phyloP scores from a whole-genome alignment of 768 basidiomycete genomes.

The Lactarius vividus region DNA sequence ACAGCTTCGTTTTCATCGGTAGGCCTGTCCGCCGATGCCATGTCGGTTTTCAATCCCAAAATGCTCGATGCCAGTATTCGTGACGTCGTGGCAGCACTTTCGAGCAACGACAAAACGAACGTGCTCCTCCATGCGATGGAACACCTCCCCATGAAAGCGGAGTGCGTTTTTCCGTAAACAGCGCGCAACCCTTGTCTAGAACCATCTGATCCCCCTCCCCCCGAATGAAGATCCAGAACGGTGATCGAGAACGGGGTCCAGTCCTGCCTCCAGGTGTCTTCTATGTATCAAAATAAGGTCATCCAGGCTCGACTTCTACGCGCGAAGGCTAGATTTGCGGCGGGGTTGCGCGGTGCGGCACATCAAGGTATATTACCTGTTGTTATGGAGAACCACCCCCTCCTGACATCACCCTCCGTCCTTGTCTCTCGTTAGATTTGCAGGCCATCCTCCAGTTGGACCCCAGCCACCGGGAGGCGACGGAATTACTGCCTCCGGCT shows the following conservation, averaged over 20 bases:
- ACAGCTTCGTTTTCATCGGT: constrained; percentile 5
- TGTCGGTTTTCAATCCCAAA: constrained; percentile 72
- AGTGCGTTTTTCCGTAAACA: constrained; percentile 27
- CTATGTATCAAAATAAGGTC: constrained; percentile 48
- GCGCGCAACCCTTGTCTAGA: background rate
- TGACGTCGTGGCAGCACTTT: constrained; percentile 56
- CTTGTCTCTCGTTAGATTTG: constrained; percentile 45
- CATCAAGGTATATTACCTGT: constrained; percentile 51
- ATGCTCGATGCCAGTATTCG: constrained; percentile 76
- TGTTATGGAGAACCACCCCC: background rate
- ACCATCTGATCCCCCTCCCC: constrained; percentile 1
- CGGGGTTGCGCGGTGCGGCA: constrained; percentile 57
- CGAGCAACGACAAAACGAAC: constrained; percentile 66
- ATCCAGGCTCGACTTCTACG: constrained; percentile 63
- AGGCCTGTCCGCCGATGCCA: constrained; percentile 28
- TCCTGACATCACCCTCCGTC: background rate
- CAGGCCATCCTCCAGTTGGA: constrained; percentile 59
- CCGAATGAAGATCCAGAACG: constrained; percentile 47
- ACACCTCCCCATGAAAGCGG: constrained; percentile 72
- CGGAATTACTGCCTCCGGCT: constrained; percentile 50
- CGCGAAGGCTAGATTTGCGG: constrained; percentile 61
- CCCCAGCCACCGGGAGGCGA: constrained; percentile 69
- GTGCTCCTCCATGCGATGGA: constrained; percentile 79
- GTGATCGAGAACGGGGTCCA: constrained; percentile 74
- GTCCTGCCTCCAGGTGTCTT: constrained; percentile 60